phyloP scores from a whole-genome alignment of 2,329 filamentous ascomycete genomes.

The Graphilbum fragrans region DNA sequence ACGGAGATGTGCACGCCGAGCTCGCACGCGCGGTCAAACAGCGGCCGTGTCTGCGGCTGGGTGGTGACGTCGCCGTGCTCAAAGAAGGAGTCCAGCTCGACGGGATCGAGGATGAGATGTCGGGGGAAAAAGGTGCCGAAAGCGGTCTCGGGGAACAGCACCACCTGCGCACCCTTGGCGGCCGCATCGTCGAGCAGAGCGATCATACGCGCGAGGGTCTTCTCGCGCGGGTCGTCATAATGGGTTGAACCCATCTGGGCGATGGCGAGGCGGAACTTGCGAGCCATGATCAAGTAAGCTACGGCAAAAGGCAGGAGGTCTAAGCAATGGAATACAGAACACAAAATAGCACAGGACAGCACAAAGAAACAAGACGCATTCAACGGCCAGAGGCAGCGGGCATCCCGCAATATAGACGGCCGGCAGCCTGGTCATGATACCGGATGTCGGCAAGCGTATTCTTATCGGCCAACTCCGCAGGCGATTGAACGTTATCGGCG shows the following conservation, averaged over 20 bases:
- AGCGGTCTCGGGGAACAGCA: constrained; percentile 40
- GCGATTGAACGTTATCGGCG: too few species aligned
- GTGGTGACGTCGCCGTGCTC: constrained; percentile 30
- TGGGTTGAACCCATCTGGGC: constrained; percentile 40
- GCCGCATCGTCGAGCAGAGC: constrained; percentile 32
- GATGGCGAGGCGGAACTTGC: constrained; percentile 25
- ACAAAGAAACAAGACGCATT: too few species aligned
- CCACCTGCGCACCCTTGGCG: constrained; percentile 29
- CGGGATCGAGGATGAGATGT: constrained; percentile 31
- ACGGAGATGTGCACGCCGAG: constrained; percentile 36
- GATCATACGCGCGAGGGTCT: constrained; percentile 34
- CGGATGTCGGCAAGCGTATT: too few species aligned
- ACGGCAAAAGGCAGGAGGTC: too few species aligned
- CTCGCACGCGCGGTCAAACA: constrained; percentile 34
- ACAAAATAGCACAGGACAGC: too few species aligned
- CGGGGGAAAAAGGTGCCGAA: constrained; percentile 46
- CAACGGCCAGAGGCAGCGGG: too few species aligned
- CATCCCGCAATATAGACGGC: too few species aligned
- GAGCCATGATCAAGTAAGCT: constrained; percentile 7
- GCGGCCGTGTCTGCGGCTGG: constrained; percentile 29
- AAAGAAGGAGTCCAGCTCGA: constrained; percentile 34
- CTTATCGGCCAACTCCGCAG: too few species aligned
- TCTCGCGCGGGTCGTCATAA: constrained; percentile 21
- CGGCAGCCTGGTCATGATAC: too few species aligned
- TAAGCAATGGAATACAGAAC: too few species aligned